Evolutionary conservation across 495 filamentous ascomycete species (phyloP).

Genomic region (Hypomontagnella submonticulosa): DNA sequence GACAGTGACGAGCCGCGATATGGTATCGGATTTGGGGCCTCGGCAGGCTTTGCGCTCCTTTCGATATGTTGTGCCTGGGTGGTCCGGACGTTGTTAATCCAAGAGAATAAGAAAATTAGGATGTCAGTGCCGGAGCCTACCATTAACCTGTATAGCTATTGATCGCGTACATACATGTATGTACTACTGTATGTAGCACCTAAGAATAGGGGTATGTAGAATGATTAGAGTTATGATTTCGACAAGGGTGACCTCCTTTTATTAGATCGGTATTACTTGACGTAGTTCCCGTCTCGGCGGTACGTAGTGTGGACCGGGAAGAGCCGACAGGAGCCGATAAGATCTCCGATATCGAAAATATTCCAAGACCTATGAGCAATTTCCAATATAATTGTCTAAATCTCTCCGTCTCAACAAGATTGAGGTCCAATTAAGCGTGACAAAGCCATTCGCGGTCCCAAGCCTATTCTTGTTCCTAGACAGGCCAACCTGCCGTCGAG

Average conservation of each 20-base stretch:
- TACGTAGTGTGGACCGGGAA: neutral
- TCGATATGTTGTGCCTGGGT: slow-evolving; percentile 38
- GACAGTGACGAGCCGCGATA: slow-evolving; percentile 57
- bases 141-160: slow-evolving; percentile 38
- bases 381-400: slow-evolving; percentile 12
- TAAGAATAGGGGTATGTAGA: too few relatives aligned
- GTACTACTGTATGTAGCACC: too few relatives aligned
- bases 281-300: neutral
- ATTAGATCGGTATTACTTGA: neutral
- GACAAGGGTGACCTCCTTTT: too few relatives aligned
- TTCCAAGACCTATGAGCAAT: slow-evolving; percentile 3
- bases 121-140: slow-evolving; percentile 10
- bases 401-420: slow-evolving; percentile 6
- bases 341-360: slow-evolving; percentile 33
- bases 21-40: slow-evolving; percentile 45
- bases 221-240: too few relatives aligned
- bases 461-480: neutral
- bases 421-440: neutral
- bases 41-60: slow-evolving; percentile 41
- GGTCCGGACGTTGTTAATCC: slow-evolving; percentile 30
- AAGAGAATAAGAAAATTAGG: slow-evolving; percentile 30
- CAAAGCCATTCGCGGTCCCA: neutral
- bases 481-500: neutral
- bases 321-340: slow-evolving; percentile 15
- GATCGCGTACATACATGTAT: neutral